Evolutionary conservation across 805 yeast species (phyloP).

Genomic region (Naumovozyma dairenensis): DNA sequence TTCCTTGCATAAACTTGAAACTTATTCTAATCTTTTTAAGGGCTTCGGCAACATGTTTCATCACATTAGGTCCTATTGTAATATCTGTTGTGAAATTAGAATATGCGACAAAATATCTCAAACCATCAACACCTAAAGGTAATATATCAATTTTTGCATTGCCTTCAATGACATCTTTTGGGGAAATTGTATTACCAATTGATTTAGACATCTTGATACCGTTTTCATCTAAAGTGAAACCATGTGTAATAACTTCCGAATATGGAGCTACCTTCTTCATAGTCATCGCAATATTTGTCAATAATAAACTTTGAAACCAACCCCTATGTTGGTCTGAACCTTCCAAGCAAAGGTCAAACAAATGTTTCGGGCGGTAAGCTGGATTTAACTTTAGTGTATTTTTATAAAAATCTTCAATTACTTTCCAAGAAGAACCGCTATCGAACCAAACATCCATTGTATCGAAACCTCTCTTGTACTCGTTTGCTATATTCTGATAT

Average conservation of each 20-base stretch:
- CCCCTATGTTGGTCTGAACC: constrained; percentile 99
- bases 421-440: constrained; percentile 84
- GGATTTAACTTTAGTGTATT: constrained; percentile 28
- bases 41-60: constrained; percentile 69
- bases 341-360: constrained; percentile 81
- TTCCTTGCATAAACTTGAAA: constrained; percentile 73
- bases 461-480: constrained; percentile 61
- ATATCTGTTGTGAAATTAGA: constrained; percentile 80
- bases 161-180: constrained; percentile 59
- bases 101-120: constrained; percentile 84
- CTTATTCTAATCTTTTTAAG: constrained; percentile 76
- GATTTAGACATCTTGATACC: constrained; percentile 93
- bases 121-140: constrained; percentile 78
- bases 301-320: constrained; percentile 92
- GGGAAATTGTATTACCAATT: constrained; percentile 70
- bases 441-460: constrained; percentile 99
- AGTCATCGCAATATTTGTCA: constrained; percentile 56
- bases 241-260: constrained; percentile 76
- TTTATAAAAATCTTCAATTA: constrained; percentile 27
- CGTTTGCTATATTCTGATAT: constrained; percentile 32
- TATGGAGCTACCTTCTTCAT: constrained; percentile 47
- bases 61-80: constrained; percentile 57
- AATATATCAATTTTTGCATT: constrained; percentile 40
- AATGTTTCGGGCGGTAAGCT: constrained; percentile 34
- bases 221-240: constrained; percentile 78